Conservation (phyloP, 805 yeast genomes). For the Ogataea wickerhamii region DNA sequence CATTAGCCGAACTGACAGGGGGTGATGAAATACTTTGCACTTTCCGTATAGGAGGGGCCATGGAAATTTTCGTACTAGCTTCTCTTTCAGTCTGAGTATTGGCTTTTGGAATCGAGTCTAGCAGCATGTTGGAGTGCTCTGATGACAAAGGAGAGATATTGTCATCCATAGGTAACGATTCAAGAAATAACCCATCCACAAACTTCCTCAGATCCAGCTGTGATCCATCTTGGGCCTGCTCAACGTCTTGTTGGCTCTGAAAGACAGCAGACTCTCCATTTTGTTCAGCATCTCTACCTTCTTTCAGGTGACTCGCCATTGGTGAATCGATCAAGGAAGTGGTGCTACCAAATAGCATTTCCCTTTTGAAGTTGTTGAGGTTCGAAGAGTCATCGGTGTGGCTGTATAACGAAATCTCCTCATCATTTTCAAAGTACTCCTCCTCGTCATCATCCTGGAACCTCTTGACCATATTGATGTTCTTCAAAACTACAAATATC, state of each 20-base stretch:
- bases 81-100: not conserved
- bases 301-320: not conserved
- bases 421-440: conserved; percentile 3
- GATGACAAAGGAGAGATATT: conserved; percentile 5
- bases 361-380: not conserved
- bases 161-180: conserved; percentile 4
- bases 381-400: not conserved
- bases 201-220: conserved; percentile 12
- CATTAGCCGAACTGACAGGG: not conserved
- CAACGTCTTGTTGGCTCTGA: not conserved
- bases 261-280: not conserved
- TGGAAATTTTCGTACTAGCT: not conserved
- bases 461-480: conserved; percentile 4
- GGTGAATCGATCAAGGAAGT: conserved; percentile 2
- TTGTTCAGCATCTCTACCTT: not conserved
- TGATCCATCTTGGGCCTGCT: conserved; percentile 4
- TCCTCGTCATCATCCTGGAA: conserved; percentile 5
- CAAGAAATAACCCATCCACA: conserved; percentile 15
- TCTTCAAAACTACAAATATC: conserved; percentile 6
- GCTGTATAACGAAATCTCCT: conserved; percentile 1
- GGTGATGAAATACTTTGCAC: too few species aligned
- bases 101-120: conserved; percentile 4
- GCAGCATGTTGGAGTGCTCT: conserved; percentile 2
- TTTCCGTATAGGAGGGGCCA: not conserved
- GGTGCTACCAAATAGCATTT: conserved; percentile 2